Evolutionary conservation across 2,329 filamentous ascomycete species (phyloP), one percentile per base, ranked within the genome.

Genomic region (Coniochaeta hoffmannii): DNA sequence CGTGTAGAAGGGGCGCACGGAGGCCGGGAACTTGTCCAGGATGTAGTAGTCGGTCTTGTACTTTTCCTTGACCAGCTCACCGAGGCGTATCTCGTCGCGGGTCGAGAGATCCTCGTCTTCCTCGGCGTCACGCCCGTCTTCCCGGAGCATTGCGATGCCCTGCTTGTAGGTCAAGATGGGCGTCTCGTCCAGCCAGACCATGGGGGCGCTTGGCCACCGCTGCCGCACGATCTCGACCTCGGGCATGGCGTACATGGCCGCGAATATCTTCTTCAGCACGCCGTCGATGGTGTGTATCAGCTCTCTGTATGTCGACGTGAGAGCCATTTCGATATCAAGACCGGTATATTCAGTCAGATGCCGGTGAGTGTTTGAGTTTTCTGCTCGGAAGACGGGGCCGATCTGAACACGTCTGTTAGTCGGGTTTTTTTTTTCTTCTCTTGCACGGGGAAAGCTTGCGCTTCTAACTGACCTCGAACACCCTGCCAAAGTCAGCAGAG

Each of bases 281-380:
- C 80, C 78, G 66, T 97, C 92, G 50, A 97, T 81, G 10, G 89
- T 78, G 35, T 84, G 77, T 31, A 97, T 80, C 53, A 92, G 88
- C 71, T 97, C 92, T 65, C 96, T 87, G 68, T 97, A 96, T 69
- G 95, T 87, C 63, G 89, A 84, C 52, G 91, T 87, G 60, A 97
- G 90, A 3, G 86, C 81, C 93, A 97, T 97, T 67, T 97, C 92
- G 17, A 97, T 71, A 78, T 97, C 92, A 30, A 97, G 77, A 55
- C 92, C 92, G 4, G 91, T 97, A 68, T 95, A 97, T 69, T 97
- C 92, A 0, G 92, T 96, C 77, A 97, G 77, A 69, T 97, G 92
- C 35, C 92, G 86, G 66, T 96, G 92, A 0, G 92, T 97, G 70
- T 97, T 97, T 66, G 89, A 95, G 74, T 97, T 95, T 69, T 97